Conservation (phyloP, 2,329 filamentous ascomycete species). For the Xylaria sp. region DNA sequence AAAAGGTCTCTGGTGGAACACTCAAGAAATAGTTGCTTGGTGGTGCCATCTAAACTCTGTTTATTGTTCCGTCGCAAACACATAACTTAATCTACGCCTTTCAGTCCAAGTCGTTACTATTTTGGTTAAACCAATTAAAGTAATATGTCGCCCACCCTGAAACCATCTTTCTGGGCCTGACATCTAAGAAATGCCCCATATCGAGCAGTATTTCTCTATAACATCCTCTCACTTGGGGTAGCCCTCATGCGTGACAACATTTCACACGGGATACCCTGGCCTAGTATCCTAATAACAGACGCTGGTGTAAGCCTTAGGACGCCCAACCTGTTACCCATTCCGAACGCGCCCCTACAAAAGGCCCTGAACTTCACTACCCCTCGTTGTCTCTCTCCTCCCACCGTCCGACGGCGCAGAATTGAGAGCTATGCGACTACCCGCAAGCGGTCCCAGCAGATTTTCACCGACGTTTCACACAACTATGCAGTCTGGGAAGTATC, state of each 20-base stretch:
- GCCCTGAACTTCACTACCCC: not conserved
- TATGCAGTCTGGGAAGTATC: slow-evolving; percentile 14
- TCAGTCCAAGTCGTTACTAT: not conserved
- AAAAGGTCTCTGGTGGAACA: not conserved
- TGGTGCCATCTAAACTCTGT: not conserved
- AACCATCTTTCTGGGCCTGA: not conserved
- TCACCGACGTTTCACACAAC: not conserved
- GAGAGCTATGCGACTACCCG: not conserved
- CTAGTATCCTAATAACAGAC: not conserved
- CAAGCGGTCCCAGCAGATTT: not conserved
- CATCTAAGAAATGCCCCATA: not conserved
- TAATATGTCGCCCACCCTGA: not conserved
- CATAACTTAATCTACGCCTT: not conserved
- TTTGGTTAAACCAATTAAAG: slow-evolving; percentile 6
- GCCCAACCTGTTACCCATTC: not conserved
- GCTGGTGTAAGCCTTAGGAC: not conserved
- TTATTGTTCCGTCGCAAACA: not conserved
- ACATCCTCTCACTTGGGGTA: not conserved
- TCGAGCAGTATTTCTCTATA: not conserved
- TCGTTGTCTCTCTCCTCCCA: not conserved
- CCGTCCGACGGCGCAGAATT: not conserved
- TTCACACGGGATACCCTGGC: not conserved
- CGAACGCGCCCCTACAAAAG: not conserved
- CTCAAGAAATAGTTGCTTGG: not conserved
- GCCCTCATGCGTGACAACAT: not conserved